Conservation (phyloP, 2,329 filamentous ascomycete genomes). For the Fusarium brachygibbosum region DNA sequence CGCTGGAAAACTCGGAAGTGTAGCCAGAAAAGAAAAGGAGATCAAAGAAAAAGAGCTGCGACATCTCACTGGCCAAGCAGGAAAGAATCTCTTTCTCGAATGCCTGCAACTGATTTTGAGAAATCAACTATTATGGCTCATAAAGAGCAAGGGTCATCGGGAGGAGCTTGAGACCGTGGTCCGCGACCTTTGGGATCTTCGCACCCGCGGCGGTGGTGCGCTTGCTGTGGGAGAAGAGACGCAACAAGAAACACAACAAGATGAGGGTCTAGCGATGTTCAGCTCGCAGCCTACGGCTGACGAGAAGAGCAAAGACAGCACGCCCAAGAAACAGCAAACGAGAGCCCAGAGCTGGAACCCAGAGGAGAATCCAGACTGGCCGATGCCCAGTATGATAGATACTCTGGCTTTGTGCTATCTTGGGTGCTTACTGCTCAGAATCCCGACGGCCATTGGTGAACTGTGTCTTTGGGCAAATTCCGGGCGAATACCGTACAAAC, state of each 20-base stretch:
- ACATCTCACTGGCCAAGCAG: slow-evolving; percentile 75
- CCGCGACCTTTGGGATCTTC: slow-evolving; percentile 86
- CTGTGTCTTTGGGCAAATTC: slow-evolving; percentile 75
- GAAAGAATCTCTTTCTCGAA: slow-evolving; percentile 84
- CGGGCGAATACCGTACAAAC: slow-evolving; percentile 78
- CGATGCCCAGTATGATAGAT: slow-evolving; percentile 77
- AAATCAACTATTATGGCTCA: slow-evolving; percentile 82
- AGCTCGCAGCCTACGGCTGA: slow-evolving; percentile 55
- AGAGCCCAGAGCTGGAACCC: slow-evolving; percentile 61
- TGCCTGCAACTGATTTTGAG: slow-evolving; percentile 87
- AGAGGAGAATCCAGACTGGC: slow-evolving; percentile 62
- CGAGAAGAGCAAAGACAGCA: slow-evolving; percentile 29
- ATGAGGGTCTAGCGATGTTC: slow-evolving; percentile 54
- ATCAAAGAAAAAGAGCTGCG: slow-evolving; percentile 65
- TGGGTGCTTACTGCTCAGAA: slow-evolving; percentile 78
- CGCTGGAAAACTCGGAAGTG: slow-evolving; percentile 71
- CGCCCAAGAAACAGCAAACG: slow-evolving; percentile 41
- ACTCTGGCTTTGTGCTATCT: slow-evolving; percentile 85
- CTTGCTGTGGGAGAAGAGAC: slow-evolving; percentile 49
- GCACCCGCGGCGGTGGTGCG: slow-evolving; percentile 63
- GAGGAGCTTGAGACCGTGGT: slow-evolving; percentile 82
- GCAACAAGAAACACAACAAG: slow-evolving; percentile 37
- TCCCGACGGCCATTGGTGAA: slow-evolving; percentile 82
- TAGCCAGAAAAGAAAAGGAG: slow-evolving; percentile 70
- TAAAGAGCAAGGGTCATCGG: slow-evolving; percentile 75